Conservation (phyloP, 306 rosid species). For the Adenanthera pavonina region DNA sequence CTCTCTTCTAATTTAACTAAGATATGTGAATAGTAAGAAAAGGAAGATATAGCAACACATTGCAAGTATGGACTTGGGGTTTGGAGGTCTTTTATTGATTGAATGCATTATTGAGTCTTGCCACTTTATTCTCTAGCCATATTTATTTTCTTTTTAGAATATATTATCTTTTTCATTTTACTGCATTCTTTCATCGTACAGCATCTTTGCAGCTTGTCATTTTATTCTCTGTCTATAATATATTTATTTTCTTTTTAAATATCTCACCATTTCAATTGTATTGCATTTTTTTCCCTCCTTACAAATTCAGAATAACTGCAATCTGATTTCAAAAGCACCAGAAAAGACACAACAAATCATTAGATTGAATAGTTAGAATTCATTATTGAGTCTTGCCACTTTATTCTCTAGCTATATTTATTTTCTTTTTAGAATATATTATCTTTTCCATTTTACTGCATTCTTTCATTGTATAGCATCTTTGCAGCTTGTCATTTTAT, state of each 20-base stretch:
- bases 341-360: slow-evolving; percentile 21
- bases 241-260: background rate
- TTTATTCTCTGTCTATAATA: background rate
- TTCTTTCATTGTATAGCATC: background rate
- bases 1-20: background rate
- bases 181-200: background rate
- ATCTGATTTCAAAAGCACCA: slow-evolving; percentile 26
- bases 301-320: slow-evolving; percentile 20
- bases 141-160: background rate
- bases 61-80: background rate
- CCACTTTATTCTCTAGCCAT: background rate
- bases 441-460: background rate
- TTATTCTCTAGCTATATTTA: background rate
- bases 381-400: background rate
- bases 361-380: background rate
- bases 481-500: background rate
- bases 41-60: background rate
- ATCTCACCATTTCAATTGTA: background rate
- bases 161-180: background rate
- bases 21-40: background rate
- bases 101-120: background rate
- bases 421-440: background rate
- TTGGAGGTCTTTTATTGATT: slow-evolving; percentile 7
- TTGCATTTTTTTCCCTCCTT: background rate
- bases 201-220: background rate